Evolutionary conservation across 1,284 basidiomycete genomes (phyloP).

Genomic region (Tausonia pullulans): DNA sequence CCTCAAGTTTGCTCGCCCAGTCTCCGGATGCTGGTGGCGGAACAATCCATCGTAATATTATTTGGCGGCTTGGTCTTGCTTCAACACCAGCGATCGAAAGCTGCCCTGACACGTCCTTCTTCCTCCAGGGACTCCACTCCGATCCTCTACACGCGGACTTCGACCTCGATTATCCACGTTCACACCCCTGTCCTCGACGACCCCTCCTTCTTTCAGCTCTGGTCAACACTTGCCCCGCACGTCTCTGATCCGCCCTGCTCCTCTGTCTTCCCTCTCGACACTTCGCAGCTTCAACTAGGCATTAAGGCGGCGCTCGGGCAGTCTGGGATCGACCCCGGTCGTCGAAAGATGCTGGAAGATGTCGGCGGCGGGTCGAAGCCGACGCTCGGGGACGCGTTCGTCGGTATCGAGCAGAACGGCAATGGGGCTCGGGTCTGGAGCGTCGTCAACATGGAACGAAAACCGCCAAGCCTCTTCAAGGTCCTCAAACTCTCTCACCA

Average conservation of each 20-base stretch:
- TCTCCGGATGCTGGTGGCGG: constrained; percentile 9
- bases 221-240: constrained; percentile 57
- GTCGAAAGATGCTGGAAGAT: constrained; percentile 41
- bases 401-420: constrained; percentile 42
- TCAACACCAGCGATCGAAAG: constrained; percentile 14
- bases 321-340: constrained; percentile 18
- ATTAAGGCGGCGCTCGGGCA: constrained; percentile 41
- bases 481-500: constrained; percentile 56
- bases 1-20: constrained; percentile 1
- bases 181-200: constrained; percentile 79
- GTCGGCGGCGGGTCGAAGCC: constrained; percentile 31
- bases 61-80: neutral
- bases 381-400: constrained; percentile 20
- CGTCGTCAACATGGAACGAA: constrained; percentile 66
- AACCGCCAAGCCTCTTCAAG: constrained; percentile 71
- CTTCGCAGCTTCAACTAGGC: constrained; percentile 53
- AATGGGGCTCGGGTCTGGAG: constrained; percentile 70
- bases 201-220: constrained; percentile 71
- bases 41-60: neutral
- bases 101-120: constrained; percentile 47
- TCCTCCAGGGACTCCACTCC: constrained; percentile 51
- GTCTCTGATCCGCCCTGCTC: constrained; percentile 30
- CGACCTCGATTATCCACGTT: constrained; percentile 62
- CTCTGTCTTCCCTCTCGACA: constrained; percentile 41
- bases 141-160: constrained; percentile 62